A percentile compares a stretch with the other conserved stretches of the same genome.
phyloP scores from a whole-genome alignment of 2,329 filamentous ascomycete species.

The Stemphylium vesicarium region DNA sequence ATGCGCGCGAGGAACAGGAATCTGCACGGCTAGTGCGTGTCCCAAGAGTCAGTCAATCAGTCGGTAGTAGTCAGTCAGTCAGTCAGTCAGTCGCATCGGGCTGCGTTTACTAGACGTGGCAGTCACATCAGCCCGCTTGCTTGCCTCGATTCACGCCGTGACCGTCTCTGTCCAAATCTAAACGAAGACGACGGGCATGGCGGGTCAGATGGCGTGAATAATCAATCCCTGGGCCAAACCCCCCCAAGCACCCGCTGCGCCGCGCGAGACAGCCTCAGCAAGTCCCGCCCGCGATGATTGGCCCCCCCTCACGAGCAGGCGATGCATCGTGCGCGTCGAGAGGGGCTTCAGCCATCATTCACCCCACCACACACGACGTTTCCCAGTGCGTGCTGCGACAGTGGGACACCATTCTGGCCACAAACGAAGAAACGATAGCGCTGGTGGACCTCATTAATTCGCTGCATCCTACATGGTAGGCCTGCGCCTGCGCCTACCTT shows the following conservation, averaged over 20 bases:
- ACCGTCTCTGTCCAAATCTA: constrained; percentile 1
- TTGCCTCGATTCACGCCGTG: neutral
- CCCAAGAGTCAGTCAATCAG: neutral
- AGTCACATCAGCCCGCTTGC: neutral
- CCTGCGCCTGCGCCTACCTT: constrained; percentile 2
- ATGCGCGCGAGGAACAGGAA: neutral
- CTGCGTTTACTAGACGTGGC: constrained; percentile 1
- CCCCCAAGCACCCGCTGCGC: constrained; percentile 9
- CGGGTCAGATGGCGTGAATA: constrained; percentile 17
- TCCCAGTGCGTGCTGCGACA: constrained; percentile 11
- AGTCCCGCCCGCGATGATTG: constrained; percentile 10
- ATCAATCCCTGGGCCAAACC: constrained; percentile 14
- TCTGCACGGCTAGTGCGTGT: neutral
- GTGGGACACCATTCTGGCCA: constrained; percentile 24
- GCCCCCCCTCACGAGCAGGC: constrained; percentile 5
- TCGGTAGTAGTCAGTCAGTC: neutral
- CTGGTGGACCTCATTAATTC: constrained; percentile 29
- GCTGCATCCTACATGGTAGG: constrained; percentile 22
- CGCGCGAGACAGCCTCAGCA: constrained; percentile 22
- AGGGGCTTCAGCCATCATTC: constrained; percentile 18
- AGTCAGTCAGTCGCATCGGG: neutral
- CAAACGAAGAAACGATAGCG: constrained; percentile 31
- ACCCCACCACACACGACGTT: constrained; percentile 6
- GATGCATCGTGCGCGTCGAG: constrained; percentile 15
- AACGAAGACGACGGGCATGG: neutral